Conservation (phyloP, 169 alveolate species). For the Cryptosporidium meleagridis region DNA sequence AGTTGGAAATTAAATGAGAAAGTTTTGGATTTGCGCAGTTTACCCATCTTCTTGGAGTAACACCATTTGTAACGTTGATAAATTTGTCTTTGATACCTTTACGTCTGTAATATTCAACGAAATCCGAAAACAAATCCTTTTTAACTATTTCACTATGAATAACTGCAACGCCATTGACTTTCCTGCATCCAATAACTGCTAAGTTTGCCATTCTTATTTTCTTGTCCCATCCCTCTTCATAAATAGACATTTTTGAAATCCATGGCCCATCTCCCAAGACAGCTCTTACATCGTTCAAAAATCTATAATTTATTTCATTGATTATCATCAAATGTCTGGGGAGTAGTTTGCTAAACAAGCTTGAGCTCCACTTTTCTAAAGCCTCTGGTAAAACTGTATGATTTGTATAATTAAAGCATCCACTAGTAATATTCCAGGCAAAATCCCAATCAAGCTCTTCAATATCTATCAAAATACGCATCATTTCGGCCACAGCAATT, state of each 20-base stretch:
- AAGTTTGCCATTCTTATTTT: constrained; percentile 94
- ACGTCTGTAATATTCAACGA: constrained; percentile 84
- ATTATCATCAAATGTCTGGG: constrained; percentile 93
- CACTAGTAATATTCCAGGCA: constrained; percentile 91
- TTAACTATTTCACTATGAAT: constrained; percentile 90
- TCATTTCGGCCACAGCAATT: constrained; percentile 93
- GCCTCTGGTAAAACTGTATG: constrained; percentile 98
- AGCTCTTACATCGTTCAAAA: constrained; percentile 86
- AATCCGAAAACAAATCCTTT: constrained; percentile 87
- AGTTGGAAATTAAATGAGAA: constrained; percentile 87
- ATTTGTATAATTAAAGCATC: constrained; percentile 93
- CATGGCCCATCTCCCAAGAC: constrained; percentile 79
- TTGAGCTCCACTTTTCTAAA: constrained; percentile 95
- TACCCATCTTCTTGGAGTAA: constrained; percentile 95
- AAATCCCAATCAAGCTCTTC: constrained; percentile 89
- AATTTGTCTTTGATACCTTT: constrained; percentile 86
- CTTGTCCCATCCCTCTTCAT: constrained; percentile 91
- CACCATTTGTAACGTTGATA: constrained; percentile 94
- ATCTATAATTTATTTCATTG: constrained; percentile 89
- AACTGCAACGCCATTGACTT: constrained; percentile 95
- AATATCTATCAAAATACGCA: constrained; percentile 92
- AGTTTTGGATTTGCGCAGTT: constrained; percentile 91
- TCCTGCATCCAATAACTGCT: constrained; percentile 89
- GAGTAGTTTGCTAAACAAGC: constrained; percentile 87
- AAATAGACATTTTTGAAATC: constrained; percentile 86